Percentiles rank a stretch among this genome's conserved stretches.
Evolutionary conservation across 2,329 filamentous ascomycete species (phyloP).

Genomic region (Ophiocordyceps unilateralis): DNA sequence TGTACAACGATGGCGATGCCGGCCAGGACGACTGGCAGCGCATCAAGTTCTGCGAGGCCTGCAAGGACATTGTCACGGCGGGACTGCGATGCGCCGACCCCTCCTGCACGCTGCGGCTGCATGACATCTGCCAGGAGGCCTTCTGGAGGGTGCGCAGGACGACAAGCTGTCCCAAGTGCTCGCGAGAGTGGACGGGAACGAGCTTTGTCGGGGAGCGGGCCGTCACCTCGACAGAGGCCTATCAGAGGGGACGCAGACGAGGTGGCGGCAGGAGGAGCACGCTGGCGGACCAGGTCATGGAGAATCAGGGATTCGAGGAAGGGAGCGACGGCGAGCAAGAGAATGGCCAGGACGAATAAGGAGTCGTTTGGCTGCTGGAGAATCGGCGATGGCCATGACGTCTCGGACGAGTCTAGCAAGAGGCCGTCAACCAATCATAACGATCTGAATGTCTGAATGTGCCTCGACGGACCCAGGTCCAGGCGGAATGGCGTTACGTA

Average conservation of each 20-base stretch:
- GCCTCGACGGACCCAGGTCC: not conserved
- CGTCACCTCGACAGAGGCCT: conserved; percentile 34
- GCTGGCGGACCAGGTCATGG: conserved; percentile 17
- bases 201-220: conserved; percentile 39
- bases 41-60: conserved; percentile 78
- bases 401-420: not conserved
- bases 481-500: not conserved
- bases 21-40: conserved; percentile 47
- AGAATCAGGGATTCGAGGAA: conserved; percentile 6
- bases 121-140: conserved; percentile 57
- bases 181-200: conserved; percentile 28
- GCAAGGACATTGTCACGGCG: conserved; percentile 74
- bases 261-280: conserved; percentile 14
- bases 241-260: conserved; percentile 23
- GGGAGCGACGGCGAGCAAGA: conserved; percentile 2
- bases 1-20: conserved; percentile 63
- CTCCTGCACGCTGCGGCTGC: conserved; percentile 53
- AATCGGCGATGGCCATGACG: not conserved
- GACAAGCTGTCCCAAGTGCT: conserved; percentile 47
- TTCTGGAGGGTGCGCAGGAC: conserved; percentile 52
- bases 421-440: too few relatives aligned
- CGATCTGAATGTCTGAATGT: too few relatives aligned
- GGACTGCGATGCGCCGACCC: conserved; percentile 59
- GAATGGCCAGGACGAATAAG: not conserved
- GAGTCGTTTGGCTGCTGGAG: not conserved